These are phyloP conservation scores for Sporothrix humicola DNA, from an alignment of 2,329 filamentous ascomycete genomes.

Conservation along the genomic window DNA sequence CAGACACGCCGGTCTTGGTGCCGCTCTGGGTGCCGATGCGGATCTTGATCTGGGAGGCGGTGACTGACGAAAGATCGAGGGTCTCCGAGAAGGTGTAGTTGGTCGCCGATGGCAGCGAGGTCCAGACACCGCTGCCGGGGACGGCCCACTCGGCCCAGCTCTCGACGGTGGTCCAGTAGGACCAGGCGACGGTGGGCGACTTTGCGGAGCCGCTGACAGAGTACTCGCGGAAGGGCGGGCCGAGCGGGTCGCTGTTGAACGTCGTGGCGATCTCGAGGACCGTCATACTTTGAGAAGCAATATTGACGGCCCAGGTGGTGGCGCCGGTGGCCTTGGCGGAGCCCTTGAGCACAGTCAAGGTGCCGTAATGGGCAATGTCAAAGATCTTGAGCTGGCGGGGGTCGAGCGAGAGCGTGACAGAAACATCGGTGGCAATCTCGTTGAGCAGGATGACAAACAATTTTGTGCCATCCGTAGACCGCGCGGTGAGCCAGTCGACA, in stretches of 20 bases:
- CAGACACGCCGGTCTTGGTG: conserved; percentile 16
- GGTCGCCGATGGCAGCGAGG: conserved; percentile 17
- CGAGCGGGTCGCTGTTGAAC: conserved; percentile 23
- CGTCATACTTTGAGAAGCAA: conserved; percentile 20
- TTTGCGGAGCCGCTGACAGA: conserved; percentile 17
- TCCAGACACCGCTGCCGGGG: conserved; percentile 31
- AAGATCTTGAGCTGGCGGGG: conserved; percentile 27
- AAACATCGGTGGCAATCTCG: not conserved
- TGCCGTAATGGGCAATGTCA: conserved; percentile 23
- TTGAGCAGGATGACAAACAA: conserved; percentile 32
- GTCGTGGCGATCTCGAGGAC: conserved; percentile 28
- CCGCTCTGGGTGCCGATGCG: conserved; percentile 29
- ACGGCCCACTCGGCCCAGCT: conserved; percentile 34
- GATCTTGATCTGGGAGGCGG: conserved; percentile 29
- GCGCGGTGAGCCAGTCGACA: conserved; percentile 32
- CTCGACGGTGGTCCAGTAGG: conserved; percentile 33
- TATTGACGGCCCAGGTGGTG: conserved; percentile 28
- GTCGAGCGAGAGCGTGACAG: conserved; percentile 11
- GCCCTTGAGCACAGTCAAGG: not conserved
- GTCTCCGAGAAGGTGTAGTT: conserved; percentile 33
- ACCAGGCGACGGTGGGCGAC: conserved; percentile 30
- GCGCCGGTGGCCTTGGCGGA: not conserved
- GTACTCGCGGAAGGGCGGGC: conserved; percentile 28
- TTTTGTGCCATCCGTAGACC: conserved; percentile 28
- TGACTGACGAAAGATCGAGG: conserved; percentile 27